phyloP scores from a whole-genome alignment of 2,329 filamentous ascomycete species.

The Sphaerulina musiva region DNA sequence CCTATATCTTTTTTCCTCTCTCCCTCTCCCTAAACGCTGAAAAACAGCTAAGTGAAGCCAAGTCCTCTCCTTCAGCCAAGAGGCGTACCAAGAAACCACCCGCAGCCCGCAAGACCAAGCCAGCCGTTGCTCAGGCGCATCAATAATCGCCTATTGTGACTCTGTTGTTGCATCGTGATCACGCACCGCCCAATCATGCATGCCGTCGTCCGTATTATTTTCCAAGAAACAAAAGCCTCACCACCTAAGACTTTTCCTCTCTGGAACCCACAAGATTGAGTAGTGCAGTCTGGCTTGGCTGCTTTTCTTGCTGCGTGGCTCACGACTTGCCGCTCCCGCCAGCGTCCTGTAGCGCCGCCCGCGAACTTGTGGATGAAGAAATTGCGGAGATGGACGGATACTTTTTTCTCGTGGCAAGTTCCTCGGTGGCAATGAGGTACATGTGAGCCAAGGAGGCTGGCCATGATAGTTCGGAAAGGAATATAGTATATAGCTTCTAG shows the following conservation, averaged over 20 bases:
- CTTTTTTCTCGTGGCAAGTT: not conserved
- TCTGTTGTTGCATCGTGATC: not conserved
- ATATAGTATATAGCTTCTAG: conserved; percentile 5
- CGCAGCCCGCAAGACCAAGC: conserved; percentile 3
- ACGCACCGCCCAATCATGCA: conserved; percentile 5
- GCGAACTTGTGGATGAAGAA: not conserved
- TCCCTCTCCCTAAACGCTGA: not conserved
- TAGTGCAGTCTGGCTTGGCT: too few relatives aligned
- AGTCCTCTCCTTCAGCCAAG: conserved; percentile 3
- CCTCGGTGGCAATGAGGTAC: conserved; percentile 8
- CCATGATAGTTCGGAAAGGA: not conserved
- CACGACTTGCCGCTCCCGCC: conserved; percentile 2
- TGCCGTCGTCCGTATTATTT: not conserved
- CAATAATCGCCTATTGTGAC: not conserved
- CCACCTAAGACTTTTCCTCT: not conserved
- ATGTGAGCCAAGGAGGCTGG: not conserved
- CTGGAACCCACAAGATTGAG: not conserved
- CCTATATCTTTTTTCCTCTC: not conserved
- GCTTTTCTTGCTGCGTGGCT: too few relatives aligned
- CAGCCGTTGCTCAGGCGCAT: conserved; percentile 2
- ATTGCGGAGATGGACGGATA: conserved; percentile 7
- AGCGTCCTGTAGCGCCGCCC: not conserved
- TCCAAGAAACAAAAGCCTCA: not conserved
- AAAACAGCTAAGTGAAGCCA: not conserved
- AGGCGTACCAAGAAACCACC: conserved; percentile 6